Evolutionary conservation across 2,329 filamentous ascomycete genomes (phyloP), one percentile per base, ranked within the genome.

Genomic region (Aspergillus pseudonomiae): DNA sequence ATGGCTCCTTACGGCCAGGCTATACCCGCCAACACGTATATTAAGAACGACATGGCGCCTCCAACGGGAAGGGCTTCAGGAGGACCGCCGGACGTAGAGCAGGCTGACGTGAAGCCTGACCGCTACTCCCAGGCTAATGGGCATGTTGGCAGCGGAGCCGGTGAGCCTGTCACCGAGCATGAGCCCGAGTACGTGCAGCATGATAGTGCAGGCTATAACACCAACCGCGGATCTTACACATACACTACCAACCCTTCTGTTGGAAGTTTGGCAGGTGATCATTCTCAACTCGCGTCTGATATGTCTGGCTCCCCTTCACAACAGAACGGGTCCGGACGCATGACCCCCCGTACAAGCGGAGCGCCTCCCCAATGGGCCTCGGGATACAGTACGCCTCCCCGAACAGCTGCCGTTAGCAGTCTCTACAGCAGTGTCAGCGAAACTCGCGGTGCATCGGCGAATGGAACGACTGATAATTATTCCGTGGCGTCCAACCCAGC

Each of bases 371-470:
- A 93, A 77, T 97, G 96, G 79, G 78, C 85, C 6, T 86, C 85
- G 57, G 89, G 89, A 30, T 96, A 96, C 80, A 90, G 84, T 75
- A 94, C 92, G 0, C 91, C 94, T 56, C 93, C 93, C 26, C 89
- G 93, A 48, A 83, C 86, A 2, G 68, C 79, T 1, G 85, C 90
- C 4, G 89, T 91, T 0, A 94, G 92, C 82, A 96, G 89, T 74
- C 82, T 97, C 57, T 96, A 96, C 84, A 96, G 89, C 77, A 90
- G 96, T 66, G 93, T 96, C 81, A 94, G 90, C 76, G 93, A 92
- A 74, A 91, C 92, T 64, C 87, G 92, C 30, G 87, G 82, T 55
- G 80, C 83, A 34, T 78, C 87, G 12, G 81, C 86, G 21, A 92
- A 92, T 69, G 90, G 90, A 34, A 79, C 87, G 14, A 80, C 85